Conservation (phyloP, 2,329 filamentous ascomycete genomes). For the Teratosphaeria destructans region DNA sequence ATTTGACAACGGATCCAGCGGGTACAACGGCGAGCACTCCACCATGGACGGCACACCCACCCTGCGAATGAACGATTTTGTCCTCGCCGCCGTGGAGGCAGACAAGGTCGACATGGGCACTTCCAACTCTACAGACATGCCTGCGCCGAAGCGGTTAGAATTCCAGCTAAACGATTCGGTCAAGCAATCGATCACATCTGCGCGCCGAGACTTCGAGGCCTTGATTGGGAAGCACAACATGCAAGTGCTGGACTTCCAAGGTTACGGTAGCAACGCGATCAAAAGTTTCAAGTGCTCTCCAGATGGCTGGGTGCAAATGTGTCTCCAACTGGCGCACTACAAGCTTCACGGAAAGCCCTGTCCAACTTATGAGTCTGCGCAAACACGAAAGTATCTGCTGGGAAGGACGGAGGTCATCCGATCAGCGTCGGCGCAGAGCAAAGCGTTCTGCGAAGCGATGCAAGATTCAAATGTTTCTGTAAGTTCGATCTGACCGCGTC, state of each 20-base stretch:
- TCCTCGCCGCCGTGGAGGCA: neutral
- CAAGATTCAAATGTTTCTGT: neutral
- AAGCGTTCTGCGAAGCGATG: neutral
- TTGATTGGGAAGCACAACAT: neutral
- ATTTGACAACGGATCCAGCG: neutral
- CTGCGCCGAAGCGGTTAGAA: neutral
- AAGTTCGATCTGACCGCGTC: neutral
- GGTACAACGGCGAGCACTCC: neutral
- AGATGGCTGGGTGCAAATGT: neutral
- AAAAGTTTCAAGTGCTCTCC: neutral
- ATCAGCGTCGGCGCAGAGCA: neutral
- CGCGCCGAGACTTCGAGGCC: neutral
- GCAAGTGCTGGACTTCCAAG: neutral
- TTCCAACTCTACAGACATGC: neutral
- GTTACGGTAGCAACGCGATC: neutral
- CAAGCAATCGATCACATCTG: neutral
- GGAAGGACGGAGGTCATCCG: neutral
- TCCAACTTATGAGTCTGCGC: neutral
- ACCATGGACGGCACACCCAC: neutral
- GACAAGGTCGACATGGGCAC: neutral
- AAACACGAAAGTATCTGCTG: neutral
- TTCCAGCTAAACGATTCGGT: neutral
- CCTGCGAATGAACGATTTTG: neutral
- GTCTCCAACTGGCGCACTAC: neutral
- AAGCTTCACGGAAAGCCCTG: neutral